phyloP scores from a whole-genome alignment of 768 basidiomycete species.

The Lactarius trivialis region DNA sequence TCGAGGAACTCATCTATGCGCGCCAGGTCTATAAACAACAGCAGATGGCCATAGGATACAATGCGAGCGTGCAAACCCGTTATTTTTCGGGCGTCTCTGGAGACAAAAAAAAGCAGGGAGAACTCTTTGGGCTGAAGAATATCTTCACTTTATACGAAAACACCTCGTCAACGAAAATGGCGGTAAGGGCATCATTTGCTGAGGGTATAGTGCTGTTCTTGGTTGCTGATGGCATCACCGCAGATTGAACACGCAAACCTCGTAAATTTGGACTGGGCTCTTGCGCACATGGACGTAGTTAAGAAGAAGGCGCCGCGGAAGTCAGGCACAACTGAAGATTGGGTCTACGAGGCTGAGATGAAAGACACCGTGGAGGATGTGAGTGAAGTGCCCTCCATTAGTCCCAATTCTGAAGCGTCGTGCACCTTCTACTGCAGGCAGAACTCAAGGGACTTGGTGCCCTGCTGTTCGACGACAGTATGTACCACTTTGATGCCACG shows the following conservation, averaged over 20 bases:
- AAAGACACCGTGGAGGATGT: conserved; percentile 36
- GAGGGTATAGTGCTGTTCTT: not conserved
- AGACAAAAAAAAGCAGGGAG: conserved; percentile 65
- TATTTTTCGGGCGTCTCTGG: conserved; percentile 83
- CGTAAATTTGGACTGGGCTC: conserved; percentile 73
- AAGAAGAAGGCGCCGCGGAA: conserved; percentile 29
- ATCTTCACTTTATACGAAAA: conserved; percentile 75
- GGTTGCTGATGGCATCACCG: not conserved
- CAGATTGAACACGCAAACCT: conserved; percentile 77
- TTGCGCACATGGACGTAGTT: conserved; percentile 54
- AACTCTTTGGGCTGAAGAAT: conserved; percentile 80
- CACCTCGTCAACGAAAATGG: conserved; percentile 63
- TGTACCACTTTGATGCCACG: not conserved
- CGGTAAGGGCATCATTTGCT: conserved; percentile 39
- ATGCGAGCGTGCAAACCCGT: conserved; percentile 76
- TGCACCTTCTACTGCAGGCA: conserved; percentile 24
- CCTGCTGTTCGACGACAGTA: conserved; percentile 36
- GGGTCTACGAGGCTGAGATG: conserved; percentile 41
- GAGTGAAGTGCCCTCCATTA: not conserved
- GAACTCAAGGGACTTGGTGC: conserved; percentile 53
- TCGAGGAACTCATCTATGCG: conserved; percentile 84
- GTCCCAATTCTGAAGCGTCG: not conserved
- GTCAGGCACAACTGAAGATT: conserved; percentile 28
- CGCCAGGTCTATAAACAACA: conserved; percentile 92
- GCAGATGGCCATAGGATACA: conserved; percentile 87